Evolutionary conservation across 768 basidiomycete species (phyloP).

Genomic region (Suillus sp.): DNA sequence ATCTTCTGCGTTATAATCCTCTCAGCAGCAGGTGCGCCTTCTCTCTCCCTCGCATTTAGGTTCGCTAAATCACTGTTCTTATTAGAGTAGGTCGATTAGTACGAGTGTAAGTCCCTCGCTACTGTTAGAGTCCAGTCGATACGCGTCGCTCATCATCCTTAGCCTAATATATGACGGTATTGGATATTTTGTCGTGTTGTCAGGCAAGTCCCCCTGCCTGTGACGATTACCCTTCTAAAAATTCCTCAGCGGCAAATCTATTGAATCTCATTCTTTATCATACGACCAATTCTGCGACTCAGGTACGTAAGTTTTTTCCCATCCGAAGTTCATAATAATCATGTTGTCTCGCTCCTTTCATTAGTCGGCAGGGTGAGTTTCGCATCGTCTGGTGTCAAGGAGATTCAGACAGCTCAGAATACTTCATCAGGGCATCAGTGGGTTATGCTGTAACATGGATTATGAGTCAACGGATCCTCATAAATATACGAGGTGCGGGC

Average conservation of each 20-base stretch:
- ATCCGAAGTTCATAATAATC: conserved; percentile 12
- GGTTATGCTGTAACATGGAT: conserved; percentile 27
- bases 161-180: conserved; percentile 74
- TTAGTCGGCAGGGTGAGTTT: conserved; percentile 54
- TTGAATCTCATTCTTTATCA: conserved; percentile 55
- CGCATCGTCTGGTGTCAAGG: background rate
- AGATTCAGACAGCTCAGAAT: conserved; percentile 8
- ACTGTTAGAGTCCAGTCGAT: conserved; percentile 9
- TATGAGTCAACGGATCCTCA: conserved; percentile 1
- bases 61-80: conserved; percentile 11
- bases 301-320: conserved; percentile 38
- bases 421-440: conserved; percentile 29
- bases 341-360: conserved; percentile 10
- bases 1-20: conserved; percentile 48
- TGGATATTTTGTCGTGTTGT: conserved; percentile 59
- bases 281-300: conserved; percentile 38
- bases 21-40: conserved; percentile 27
- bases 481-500: conserved; percentile 1
- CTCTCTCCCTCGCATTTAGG: background rate
- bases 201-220: conserved; percentile 36
- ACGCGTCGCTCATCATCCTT: background rate
- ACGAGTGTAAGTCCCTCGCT: conserved; percentile 25
- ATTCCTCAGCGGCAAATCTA: conserved; percentile 45
- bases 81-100: conserved; percentile 31
- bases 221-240: background rate